These are phyloP conservation scores for Venturia nashicola DNA, from an alignment of 2,329 filamentous ascomycete genomes.

Conservation along the genomic window DNA sequence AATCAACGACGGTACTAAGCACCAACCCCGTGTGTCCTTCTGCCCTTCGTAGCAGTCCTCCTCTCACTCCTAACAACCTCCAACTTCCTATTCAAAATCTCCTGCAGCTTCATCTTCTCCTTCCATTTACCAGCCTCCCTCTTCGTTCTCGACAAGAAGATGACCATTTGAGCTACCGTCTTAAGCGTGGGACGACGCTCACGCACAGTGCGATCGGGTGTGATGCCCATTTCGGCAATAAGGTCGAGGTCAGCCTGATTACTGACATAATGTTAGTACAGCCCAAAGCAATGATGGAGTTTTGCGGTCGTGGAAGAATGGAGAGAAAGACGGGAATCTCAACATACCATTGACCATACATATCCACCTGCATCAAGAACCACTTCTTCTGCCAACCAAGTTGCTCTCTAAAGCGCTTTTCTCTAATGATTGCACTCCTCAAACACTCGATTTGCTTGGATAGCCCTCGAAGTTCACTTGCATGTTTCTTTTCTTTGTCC, in stretches of 20 bases:
- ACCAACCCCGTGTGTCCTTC: background rate
- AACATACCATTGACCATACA: slow-evolving; percentile 83
- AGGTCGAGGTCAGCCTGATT: slow-evolving; percentile 86
- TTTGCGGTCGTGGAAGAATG: slow-evolving; percentile 6
- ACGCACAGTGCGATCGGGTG: slow-evolving; percentile 33
- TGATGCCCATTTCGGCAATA: slow-evolving; percentile 70
- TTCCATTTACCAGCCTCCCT: slow-evolving; percentile 38
- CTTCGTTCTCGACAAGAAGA: slow-evolving; percentile 40
- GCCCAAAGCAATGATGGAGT: background rate
- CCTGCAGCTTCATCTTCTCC: slow-evolving; percentile 36
- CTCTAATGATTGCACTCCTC: slow-evolving; percentile 66
- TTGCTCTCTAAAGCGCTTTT: slow-evolving; percentile 67
- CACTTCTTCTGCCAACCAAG: slow-evolving; percentile 80
- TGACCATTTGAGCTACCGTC: slow-evolving; percentile 35
- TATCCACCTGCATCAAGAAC: slow-evolving; percentile 64
- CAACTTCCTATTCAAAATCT: slow-evolving; percentile 32
- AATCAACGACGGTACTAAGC: background rate
- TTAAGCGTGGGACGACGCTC: slow-evolving; percentile 34
- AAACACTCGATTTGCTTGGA: slow-evolving; percentile 87
- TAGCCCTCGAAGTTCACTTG: slow-evolving; percentile 68
- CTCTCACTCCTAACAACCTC: slow-evolving; percentile 25
- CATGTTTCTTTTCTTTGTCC: slow-evolving; percentile 56
- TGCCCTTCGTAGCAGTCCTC: background rate
- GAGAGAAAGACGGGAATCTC: background rate
- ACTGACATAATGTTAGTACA: slow-evolving; percentile 38